These are phyloP conservation scores for Anthracocystis setariae DNA, from an alignment of 1,284 basidiomycete genomes.

Conservation along the genomic window DNA sequence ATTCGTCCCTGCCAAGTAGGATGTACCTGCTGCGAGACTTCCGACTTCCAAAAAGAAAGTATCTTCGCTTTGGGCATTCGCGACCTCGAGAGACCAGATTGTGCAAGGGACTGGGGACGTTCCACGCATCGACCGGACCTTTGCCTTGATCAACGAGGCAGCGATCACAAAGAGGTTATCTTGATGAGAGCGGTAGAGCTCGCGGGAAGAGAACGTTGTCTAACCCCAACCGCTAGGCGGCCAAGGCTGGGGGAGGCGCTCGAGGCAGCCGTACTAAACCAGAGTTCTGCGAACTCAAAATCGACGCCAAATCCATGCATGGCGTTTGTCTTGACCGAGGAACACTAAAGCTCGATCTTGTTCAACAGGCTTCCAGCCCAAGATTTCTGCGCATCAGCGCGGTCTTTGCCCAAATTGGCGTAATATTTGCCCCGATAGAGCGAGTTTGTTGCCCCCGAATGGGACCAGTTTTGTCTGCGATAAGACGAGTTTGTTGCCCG, in stretches of 20 bases:
- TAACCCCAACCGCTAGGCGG: slow-evolving; percentile 2
- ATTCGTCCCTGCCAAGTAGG: slow-evolving; percentile 46
- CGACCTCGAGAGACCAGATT: slow-evolving; percentile 35
- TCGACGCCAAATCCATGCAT: too few species aligned
- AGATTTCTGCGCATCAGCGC: too few species aligned
- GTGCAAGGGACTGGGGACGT: slow-evolving; percentile 25
- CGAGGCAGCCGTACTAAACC: background rate
- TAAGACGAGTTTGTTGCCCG: too few species aligned
- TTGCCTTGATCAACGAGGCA: slow-evolving; percentile 37
- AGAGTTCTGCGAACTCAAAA: slow-evolving; percentile 1
- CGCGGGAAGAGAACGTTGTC: slow-evolving; percentile 25
- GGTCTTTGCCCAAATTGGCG: background rate
- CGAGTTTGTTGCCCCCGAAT: too few species aligned
- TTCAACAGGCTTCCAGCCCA: too few species aligned
- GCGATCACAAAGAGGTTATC: slow-evolving; percentile 24
- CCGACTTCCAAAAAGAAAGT: slow-evolving; percentile 18
- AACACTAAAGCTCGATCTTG: too few species aligned
- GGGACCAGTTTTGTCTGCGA: too few species aligned
- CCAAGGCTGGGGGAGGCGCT: background rate
- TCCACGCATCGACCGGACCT: slow-evolving; percentile 25
- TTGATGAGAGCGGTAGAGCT: slow-evolving; percentile 11
- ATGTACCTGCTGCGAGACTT: slow-evolving; percentile 40
- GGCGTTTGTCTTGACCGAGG: too few species aligned
- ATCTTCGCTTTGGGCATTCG: slow-evolving; percentile 33
- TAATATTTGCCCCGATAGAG: too few species aligned